Percentiles rank a stretch among this genome's conserved stretches.
Evolutionary conservation across 306 rosid genomes (phyloP).

Genomic region (Arachis hypogaea): DNA sequence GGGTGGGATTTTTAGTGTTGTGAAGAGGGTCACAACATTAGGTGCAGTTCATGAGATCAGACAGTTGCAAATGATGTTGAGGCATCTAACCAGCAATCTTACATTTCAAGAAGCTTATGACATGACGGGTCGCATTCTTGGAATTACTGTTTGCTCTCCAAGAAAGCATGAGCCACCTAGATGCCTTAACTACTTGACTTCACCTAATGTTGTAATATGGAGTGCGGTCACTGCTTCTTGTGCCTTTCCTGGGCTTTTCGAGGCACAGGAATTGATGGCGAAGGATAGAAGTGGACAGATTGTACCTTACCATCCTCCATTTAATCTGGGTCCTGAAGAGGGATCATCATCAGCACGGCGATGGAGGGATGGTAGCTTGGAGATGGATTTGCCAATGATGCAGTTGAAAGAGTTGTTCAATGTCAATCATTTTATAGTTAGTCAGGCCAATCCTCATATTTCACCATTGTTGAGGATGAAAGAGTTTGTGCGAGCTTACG

Average conservation of each 20-base stretch:
- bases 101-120: slow-evolving; percentile 98
- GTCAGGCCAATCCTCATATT: slow-evolving; percentile 98
- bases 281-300: slow-evolving; percentile 93
- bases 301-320: slow-evolving; percentile 97
- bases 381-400: slow-evolving; percentile 95
- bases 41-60: slow-evolving; percentile 96
- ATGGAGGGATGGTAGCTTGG: slow-evolving; percentile 99
- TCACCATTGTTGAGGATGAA: slow-evolving; percentile 89
- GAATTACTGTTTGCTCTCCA: slow-evolving; percentile 95
- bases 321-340: slow-evolving; percentile 87
- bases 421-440: slow-evolving; percentile 93
- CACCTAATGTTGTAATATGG: slow-evolving; percentile 99
- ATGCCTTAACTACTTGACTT: slow-evolving; percentile 95
- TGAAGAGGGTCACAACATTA: slow-evolving; percentile 78
- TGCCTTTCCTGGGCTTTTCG: slow-evolving; percentile 97
- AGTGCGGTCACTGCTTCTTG: slow-evolving; percentile 99
- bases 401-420: slow-evolving; percentile 95
- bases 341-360: slow-evolving; percentile 81
- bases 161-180: slow-evolving; percentile 99
- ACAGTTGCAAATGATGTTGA: slow-evolving; percentile 85
- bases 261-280: slow-evolving; percentile 99
- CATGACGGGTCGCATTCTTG: slow-evolving; percentile 93
- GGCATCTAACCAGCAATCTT: slow-evolving; percentile 87
- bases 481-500: slow-evolving; percentile 81
- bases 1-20: slow-evolving; percentile 88